phyloP scores from a whole-genome alignment of 75 land plant genomes.

The Picea glauca region DNA sequence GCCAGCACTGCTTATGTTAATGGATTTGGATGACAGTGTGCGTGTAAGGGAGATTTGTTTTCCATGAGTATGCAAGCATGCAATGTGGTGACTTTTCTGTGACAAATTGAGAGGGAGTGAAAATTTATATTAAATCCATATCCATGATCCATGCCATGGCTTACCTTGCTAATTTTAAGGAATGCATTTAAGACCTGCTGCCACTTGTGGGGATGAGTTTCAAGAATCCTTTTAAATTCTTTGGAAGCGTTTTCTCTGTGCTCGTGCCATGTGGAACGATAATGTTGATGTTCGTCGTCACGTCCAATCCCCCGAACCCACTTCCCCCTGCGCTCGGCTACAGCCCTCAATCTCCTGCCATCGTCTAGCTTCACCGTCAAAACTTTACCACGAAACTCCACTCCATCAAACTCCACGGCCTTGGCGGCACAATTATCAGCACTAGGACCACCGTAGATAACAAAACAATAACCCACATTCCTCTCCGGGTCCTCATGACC shows the following conservation, averaged over 20 bases:
- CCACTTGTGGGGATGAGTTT: conserved; percentile 59
- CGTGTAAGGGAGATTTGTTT: too few relatives aligned
- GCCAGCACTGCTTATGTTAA: too few relatives aligned
- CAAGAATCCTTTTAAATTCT: conserved; percentile 52
- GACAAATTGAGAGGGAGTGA: neutral
- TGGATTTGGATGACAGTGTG: too few relatives aligned
- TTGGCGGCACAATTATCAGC: conserved; percentile 59
- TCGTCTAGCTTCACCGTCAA: conserved; percentile 84
- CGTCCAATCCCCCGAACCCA: conserved; percentile 51
- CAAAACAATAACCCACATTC: conserved; percentile 87
- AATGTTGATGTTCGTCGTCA: conserved; percentile 21
- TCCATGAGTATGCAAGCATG: neutral
- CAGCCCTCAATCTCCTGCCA: conserved; percentile 64
- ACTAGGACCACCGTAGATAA: conserved; percentile 69
- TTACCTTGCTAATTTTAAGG: conserved; percentile 78
- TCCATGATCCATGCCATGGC: neutral
- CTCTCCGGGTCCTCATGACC: conserved; percentile 60
- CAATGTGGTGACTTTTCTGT: neutral
- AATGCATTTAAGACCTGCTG: conserved; percentile 79
- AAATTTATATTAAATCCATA: neutral
- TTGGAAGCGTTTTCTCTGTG: conserved; percentile 60
- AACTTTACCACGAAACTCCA: conserved; percentile 73
- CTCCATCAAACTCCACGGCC: conserved; percentile 94
- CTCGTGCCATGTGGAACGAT: conserved; percentile 75
- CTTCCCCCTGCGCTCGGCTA: conserved; percentile 39